Percentiles rank a stretch among this genome's conserved stretches.
These are phyloP conservation scores for Bretziella fagacearum DNA, from an alignment of 2,329 filamentous ascomycete species.

Conservation along the genomic window DNA sequence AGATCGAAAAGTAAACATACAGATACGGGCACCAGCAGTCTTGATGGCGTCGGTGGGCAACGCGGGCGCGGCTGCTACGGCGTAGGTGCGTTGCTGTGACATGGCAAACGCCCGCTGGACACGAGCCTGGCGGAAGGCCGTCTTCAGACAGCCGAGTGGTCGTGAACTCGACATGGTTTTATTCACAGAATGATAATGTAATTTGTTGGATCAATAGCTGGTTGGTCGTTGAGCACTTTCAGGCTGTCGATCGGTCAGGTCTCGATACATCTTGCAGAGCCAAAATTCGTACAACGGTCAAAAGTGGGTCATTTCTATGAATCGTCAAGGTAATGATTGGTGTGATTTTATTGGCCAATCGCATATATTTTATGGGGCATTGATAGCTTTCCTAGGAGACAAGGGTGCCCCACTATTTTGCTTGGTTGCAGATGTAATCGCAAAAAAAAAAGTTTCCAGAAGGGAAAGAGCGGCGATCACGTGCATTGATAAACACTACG, in stretches of 20 bases:
- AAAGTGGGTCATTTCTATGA: neutral
- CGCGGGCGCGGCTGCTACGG: conserved; percentile 18
- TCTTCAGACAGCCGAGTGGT: conserved; percentile 56
- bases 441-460: too few species aligned
- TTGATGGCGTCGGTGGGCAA: conserved; percentile 22
- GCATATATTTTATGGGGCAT: neutral
- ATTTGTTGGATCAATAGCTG: neutral
- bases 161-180: conserved; percentile 35
- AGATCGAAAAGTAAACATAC: conserved; percentile 19
- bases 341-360: conserved; percentile 1
- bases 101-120: conserved; percentile 25
- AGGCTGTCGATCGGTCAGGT: too few species aligned
- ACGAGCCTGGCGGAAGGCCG: conserved; percentile 40
- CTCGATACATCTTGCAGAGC: too few species aligned
- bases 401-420: neutral
- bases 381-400: neutral
- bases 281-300: conserved; percentile 3
- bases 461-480: neutral
- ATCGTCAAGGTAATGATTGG: neutral
- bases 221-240: neutral
- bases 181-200: neutral
- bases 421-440: too few species aligned
- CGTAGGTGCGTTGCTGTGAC: conserved; percentile 14
- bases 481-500: too few species aligned
- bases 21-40: conserved; percentile 14